These are phyloP conservation scores for Neonectria faginata DNA, from an alignment of 2,329 filamentous ascomycete genomes.

Conservation along the genomic window DNA sequence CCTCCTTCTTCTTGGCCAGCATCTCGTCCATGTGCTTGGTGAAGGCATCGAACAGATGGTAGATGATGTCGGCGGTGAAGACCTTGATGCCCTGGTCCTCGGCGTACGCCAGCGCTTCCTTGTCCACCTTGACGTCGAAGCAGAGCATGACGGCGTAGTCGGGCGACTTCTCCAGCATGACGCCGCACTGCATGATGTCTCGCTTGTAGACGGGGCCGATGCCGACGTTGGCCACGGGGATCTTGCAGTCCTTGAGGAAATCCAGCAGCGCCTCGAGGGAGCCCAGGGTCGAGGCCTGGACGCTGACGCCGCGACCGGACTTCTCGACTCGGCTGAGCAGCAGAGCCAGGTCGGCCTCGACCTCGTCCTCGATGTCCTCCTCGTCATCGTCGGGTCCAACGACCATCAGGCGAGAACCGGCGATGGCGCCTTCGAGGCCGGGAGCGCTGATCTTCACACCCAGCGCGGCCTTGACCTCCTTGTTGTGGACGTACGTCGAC, in stretches of 20 bases:
- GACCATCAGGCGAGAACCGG: conserved; percentile 92
- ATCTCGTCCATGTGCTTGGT: conserved; percentile 93
- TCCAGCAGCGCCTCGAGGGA: conserved; percentile 96
- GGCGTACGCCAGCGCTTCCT: conserved; percentile 90
- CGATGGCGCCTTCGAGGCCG: conserved; percentile 94
- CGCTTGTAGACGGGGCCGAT: conserved; percentile 98
- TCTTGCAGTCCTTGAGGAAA: conserved; percentile 95
- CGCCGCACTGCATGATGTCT: conserved; percentile 93
- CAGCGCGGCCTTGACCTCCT: conserved; percentile 97
- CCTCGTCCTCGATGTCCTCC: conserved; percentile 95
- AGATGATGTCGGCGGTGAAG: conserved; percentile 99
- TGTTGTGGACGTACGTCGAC: conserved; percentile 97
- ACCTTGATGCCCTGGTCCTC: conserved; percentile 97
- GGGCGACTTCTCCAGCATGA: conserved; percentile 95
- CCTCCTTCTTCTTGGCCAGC: conserved; percentile 92
- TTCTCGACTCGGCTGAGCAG: conserved; percentile 93
- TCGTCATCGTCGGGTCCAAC: conserved; percentile 96
- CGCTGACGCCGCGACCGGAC: conserved; percentile 92
- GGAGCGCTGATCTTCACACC: conserved; percentile 99
- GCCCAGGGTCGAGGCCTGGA: conserved; percentile 96
- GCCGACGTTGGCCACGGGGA: conserved; percentile 95
- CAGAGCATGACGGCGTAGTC: conserved; percentile 99
- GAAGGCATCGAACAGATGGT: conserved; percentile 97
- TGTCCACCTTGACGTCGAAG: conserved; percentile 99
- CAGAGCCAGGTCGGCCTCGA: conserved; percentile 92